phyloP scores from a whole-genome alignment of 495 filamentous ascomycete genomes.

The Gamarada debralockiae region DNA sequence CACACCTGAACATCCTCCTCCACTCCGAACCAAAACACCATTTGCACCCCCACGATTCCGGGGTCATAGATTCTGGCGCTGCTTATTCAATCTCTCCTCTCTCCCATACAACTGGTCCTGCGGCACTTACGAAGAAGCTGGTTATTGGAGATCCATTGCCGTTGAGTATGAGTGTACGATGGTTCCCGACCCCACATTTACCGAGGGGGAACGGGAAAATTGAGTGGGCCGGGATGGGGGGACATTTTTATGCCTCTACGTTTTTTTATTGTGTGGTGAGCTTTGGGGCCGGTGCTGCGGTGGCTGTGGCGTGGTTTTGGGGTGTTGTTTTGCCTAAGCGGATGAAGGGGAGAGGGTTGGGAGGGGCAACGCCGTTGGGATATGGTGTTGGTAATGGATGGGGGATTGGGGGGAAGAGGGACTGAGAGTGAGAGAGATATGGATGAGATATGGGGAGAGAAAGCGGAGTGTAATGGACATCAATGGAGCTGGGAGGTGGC shows the following conservation, averaged over 20 bases:
- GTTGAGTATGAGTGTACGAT: conserved; percentile 75
- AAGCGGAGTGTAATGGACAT: no score
- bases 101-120: conserved; percentile 46
- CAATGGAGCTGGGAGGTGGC: no score
- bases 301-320: conserved; percentile 58
- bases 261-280: conserved; percentile 59
- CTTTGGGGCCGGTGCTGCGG: conserved; percentile 49
- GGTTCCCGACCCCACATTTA: conserved; percentile 72
- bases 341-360: conserved; percentile 42
- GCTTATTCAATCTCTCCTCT: conserved; percentile 82
- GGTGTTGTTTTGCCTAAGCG: conserved; percentile 56
- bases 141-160: conserved; percentile 85
- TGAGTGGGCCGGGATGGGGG: conserved; percentile 59
- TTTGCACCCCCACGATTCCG: conserved; percentile 53
- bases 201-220: conserved; percentile 51
- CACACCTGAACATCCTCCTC: conserved; percentile 80
- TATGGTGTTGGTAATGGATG: conserved; percentile 51
- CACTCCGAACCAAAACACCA: conserved; percentile 62
- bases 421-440: conserved; percentile 2
- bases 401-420: conserved; percentile 42
- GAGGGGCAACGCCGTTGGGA: conserved; percentile 48
- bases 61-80: conserved; percentile 75
- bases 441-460: background rate
- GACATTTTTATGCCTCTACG: conserved; percentile 63
- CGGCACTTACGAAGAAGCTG: conserved; percentile 51